Percentiles rank a stretch among this genome's conserved stretches.
Conservation (phyloP, 1,284 basidiomycete genomes). For the Puccinia hordei region DNA sequence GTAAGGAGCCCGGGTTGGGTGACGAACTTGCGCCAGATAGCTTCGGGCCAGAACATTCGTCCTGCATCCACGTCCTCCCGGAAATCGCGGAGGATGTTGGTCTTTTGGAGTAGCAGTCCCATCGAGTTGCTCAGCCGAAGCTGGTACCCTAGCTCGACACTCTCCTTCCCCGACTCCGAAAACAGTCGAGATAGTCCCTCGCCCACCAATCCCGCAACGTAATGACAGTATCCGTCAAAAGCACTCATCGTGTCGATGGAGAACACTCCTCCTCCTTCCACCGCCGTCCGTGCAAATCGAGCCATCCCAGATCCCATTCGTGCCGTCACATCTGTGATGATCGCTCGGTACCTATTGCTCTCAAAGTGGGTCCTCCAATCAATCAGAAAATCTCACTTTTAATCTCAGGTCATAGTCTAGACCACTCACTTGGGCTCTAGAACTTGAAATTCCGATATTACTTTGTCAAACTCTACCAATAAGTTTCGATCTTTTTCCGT, state of each 20-base stretch:
- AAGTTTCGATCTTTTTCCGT: slow-evolving; percentile 87
- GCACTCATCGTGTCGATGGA: slow-evolving; percentile 72
- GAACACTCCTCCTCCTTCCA: slow-evolving; percentile 61
- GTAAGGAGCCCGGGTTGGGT: slow-evolving; percentile 67
- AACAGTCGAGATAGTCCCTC: slow-evolving; percentile 92
- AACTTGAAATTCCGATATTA: slow-evolving; percentile 78
- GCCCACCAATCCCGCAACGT: slow-evolving; percentile 95
- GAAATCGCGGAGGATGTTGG: slow-evolving; percentile 95
- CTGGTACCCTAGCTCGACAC: slow-evolving; percentile 73
- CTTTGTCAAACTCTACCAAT: slow-evolving; percentile 79
- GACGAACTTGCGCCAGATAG: slow-evolving; percentile 78
- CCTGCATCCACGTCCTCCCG: slow-evolving; percentile 85
- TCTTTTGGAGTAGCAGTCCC: slow-evolving; percentile 97
- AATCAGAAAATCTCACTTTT: neutral
- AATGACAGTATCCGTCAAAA: slow-evolving; percentile 98
- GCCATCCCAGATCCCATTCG: slow-evolving; percentile 93
- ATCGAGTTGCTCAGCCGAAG: slow-evolving; percentile 88
- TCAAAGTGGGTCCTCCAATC: neutral
- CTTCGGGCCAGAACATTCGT: slow-evolving; percentile 91
- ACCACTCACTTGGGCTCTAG: slow-evolving; percentile 61
- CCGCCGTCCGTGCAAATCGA: slow-evolving; percentile 80
- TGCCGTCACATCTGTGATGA: slow-evolving; percentile 73
- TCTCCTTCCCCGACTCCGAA: slow-evolving; percentile 82
- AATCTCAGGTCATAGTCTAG: neutral
- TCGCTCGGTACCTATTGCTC: slow-evolving; percentile 67